Conservation (phyloP, 148 eudicot genomes). For the Rheum nobile region DNA sequence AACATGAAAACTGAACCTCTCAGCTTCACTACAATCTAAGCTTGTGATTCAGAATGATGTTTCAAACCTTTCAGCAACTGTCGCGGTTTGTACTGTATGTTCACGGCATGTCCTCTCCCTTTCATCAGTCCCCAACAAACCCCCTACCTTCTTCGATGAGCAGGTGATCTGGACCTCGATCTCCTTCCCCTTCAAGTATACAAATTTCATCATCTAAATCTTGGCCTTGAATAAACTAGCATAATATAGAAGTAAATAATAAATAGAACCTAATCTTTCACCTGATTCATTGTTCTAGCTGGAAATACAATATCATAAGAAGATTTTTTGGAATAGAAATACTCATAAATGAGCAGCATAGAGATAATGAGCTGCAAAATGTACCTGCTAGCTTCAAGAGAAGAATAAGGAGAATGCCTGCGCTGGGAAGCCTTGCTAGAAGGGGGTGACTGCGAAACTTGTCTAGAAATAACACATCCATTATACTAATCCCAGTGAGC, state of each 20-base stretch:
- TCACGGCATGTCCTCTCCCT: not conserved
- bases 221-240: not conserved
- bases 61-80: not conserved
- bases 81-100: not conserved
- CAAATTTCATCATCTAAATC: conserved; percentile 4
- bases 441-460: conserved; percentile 94
- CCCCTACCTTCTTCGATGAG: conserved; percentile 35
- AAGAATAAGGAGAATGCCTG: conserved; percentile 96
- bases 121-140: not conserved
- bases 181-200: conserved; percentile 35
- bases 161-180: conserved; percentile 69
- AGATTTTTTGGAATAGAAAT: not conserved
- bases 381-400: conserved; percentile 80
- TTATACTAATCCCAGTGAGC: conserved; percentile 69
- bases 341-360: not conserved
- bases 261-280: not conserved
- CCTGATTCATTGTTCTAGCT: conserved; percentile 3
- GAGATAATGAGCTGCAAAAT: conserved; percentile 12
- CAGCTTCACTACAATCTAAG: not conserved
- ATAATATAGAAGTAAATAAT: not conserved
- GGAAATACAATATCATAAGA: not conserved
- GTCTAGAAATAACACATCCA: conserved; percentile 82
- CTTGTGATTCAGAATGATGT: not conserved
- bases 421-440: conserved; percentile 95
- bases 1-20: not conserved